Evolutionary conservation across 2,329 filamentous ascomycete species (phyloP), one percentile per base, ranked within the genome.

Genomic region (Chrysoporthe austroafricana): DNA sequence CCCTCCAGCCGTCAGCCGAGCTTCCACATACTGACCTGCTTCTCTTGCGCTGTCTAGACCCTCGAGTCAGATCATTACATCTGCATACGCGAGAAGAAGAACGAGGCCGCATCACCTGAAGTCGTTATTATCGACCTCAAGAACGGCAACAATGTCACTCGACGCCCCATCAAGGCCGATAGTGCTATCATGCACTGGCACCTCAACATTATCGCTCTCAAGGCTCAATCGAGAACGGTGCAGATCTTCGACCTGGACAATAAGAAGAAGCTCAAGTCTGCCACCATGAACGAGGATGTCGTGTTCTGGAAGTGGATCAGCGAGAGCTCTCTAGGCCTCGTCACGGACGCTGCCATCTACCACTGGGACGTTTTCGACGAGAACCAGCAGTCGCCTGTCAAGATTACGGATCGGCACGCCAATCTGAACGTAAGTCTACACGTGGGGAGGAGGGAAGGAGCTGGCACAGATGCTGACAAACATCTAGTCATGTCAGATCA

Each of bases 151-250:
- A 95, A 96, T 84, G 90, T 97, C 79, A 96, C 93, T 74, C 91
- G 92, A 76, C 89, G 95, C 78, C 93, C 95, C 61, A 99, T 99
- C 85, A 98, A 97, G 85, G 96, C 96, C 77, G 96, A 99, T 83
- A 98, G 94, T 88, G 96, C 96, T 75, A 97, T 99, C 79, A 98
- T 99, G 96, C 96, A 99, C 88, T 97, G 93, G 93, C 91, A 87
- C 74, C 92, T 91, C 79, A 93, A 97, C 80, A 93, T 99, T 79
- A 98, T 99, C 77, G 96, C 96, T 71, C 88, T 99, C 73, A 97
- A 97, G 83, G 95, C 96, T 61, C 93, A 97, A 80, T 91, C 91
- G 71, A 88, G 94, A 78, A 99, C 96, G 73, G 88, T 99, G 70
- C 96, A 99, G 84, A 97, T 99, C 79, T 99, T 99, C 82, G 95